These are phyloP conservation scores for Carex scoparia DNA, from an alignment of 176 grass and related monocot genomes.

Conservation along the genomic window DNA sequence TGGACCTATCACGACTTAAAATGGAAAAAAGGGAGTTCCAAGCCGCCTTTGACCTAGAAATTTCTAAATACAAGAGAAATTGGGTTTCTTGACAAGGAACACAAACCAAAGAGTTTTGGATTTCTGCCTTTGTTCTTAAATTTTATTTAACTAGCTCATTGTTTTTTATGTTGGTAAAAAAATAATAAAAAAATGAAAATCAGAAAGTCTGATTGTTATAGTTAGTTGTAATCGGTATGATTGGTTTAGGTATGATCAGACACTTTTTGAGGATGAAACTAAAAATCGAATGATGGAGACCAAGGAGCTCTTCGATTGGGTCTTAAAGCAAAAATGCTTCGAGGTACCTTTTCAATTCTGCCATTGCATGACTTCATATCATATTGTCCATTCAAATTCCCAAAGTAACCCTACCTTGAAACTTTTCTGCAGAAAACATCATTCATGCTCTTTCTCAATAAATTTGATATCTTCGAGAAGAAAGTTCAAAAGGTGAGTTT, in stretches of 20 bases:
- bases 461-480: conserved; percentile 97
- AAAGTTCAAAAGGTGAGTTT: conserved; percentile 79
- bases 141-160: background rate
- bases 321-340: conserved; percentile 87
- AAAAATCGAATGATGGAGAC: conserved; percentile 98
- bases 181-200: background rate
- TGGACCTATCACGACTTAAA: background rate
- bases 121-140: background rate
- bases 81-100: background rate
- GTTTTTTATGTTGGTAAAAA: background rate
- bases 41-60: background rate
- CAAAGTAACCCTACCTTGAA: background rate
- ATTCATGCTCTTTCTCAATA: conserved; percentile 95
- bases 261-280: conserved; percentile 86
- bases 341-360: conserved; percentile 46
- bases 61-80: background rate
- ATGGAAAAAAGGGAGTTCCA: background rate
- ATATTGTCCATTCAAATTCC: conserved; percentile 6
- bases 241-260: conserved; percentile 70
- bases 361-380: background rate
- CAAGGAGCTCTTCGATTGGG: conserved; percentile 94
- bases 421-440: conserved; percentile 76
- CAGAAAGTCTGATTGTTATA: background rate
- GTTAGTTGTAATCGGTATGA: background rate
- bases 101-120: background rate